These are phyloP conservation scores for Boechera stricta DNA, from an alignment of 345 rosid genomes.

Conservation along the genomic window DNA sequence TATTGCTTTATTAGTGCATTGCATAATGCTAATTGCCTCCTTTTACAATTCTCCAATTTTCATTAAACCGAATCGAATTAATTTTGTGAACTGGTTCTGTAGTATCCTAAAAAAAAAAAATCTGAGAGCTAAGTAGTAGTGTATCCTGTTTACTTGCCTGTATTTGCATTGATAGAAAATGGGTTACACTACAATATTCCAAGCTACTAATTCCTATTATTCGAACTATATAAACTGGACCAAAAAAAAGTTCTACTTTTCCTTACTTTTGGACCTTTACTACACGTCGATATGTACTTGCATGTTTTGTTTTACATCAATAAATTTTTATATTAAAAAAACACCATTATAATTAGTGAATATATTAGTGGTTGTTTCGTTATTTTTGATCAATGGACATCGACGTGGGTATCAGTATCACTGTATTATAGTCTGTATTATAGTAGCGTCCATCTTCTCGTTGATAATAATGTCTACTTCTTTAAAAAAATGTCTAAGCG, in stretches of 20 bases:
- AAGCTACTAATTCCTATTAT: conserved; percentile 6
- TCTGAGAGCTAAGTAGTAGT: too few relatives aligned
- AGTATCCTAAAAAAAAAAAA: too few relatives aligned
- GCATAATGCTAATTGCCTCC: not conserved
- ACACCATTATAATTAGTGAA: not conserved
- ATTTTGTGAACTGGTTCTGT: conserved; percentile 2
- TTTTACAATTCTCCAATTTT: conserved; percentile 11
- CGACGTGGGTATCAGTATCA: conserved; percentile 25
- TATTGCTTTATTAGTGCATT: conserved; percentile 18
- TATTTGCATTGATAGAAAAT: not conserved
- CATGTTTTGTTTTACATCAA: conserved; percentile 20
- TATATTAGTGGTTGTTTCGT: conserved; percentile 12
- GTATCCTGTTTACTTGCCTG: not conserved
- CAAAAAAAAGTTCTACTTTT: not conserved
- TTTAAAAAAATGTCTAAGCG: not conserved
- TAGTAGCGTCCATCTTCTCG: not conserved
- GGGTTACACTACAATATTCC: not conserved
- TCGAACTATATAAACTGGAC: conserved; percentile 16
- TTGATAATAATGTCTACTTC: not conserved
- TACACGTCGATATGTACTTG: conserved; percentile 17
- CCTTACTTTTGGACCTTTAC: conserved; percentile 23
- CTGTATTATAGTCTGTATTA: conserved; percentile 14
- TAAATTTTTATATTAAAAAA: not conserved
- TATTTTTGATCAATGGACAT: conserved; percentile 32
- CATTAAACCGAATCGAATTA: conserved; percentile 12